phyloP scores from a whole-genome alignment of 129 eudicot genomes.

The Flaveria robusta region DNA sequence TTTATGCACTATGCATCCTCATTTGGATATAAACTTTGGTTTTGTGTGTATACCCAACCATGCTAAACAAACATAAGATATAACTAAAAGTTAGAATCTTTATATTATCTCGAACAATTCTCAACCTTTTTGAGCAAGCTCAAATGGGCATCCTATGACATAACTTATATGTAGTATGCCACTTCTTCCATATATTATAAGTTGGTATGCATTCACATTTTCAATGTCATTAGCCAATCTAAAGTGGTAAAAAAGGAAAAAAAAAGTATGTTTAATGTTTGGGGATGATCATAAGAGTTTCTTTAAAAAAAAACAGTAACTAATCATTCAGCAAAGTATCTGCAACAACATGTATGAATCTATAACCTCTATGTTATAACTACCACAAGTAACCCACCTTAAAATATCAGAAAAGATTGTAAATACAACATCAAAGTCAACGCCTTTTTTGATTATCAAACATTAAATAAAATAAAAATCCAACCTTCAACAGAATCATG shows the following conservation, averaged over 20 bases:
- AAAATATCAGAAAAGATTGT: neutral
- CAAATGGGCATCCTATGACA: neutral
- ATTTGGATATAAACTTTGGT: neutral
- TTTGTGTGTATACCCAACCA: neutral
- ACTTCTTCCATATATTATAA: neutral
- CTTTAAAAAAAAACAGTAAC: neutral
- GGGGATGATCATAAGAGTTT: neutral
- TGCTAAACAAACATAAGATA: neutral
- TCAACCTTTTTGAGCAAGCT: neutral
- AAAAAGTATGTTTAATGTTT: neutral
- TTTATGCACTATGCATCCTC: neutral
- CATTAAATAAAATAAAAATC: neutral
- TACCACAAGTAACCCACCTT: constrained; percentile 43
- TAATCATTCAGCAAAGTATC: neutral
- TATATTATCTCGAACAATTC: neutral
- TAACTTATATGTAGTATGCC: neutral
- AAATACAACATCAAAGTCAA: constrained; percentile 7
- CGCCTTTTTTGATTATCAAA: neutral
- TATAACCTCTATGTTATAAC: too few species aligned
- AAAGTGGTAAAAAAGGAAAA: neutral
- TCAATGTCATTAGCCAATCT: constrained; percentile 3
- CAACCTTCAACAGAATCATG: constrained; percentile 92
- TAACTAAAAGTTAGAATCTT: neutral
- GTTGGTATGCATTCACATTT: neutral
- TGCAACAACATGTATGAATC: neutral